Percentiles rank a stretch among this genome's conserved stretches.
These are phyloP conservation scores for Penicillium longicatenatum DNA, from an alignment of 495 filamentous ascomycete genomes.

Conservation along the genomic window DNA sequence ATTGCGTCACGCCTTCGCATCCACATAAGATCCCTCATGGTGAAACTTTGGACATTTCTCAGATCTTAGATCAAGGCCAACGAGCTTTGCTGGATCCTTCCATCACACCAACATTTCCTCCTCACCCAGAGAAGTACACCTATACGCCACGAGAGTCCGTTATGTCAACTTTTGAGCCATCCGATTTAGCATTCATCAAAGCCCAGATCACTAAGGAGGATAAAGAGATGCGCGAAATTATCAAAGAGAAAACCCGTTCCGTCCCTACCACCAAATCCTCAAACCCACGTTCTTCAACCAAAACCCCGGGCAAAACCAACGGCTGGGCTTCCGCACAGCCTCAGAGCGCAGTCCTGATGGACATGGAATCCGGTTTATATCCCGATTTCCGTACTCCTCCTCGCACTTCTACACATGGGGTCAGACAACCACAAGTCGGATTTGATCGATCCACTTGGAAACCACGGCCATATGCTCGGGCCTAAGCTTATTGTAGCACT, in stretches of 20 bases:
- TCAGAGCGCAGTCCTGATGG: slow-evolving; percentile 52
- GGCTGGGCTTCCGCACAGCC: slow-evolving; percentile 33
- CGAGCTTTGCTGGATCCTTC: slow-evolving; percentile 64
- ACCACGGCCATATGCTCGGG: slow-evolving; percentile 38
- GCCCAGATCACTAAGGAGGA: slow-evolving; percentile 83
- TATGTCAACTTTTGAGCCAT: slow-evolving; percentile 65
- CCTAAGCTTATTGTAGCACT: slow-evolving; percentile 17
- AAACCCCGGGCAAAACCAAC: slow-evolving; percentile 26
- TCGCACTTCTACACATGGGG: slow-evolving; percentile 20
- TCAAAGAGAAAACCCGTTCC: slow-evolving; percentile 54
- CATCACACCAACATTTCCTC: slow-evolving; percentile 56
- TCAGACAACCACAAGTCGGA: slow-evolving; percentile 32
- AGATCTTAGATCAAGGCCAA: slow-evolving; percentile 69
- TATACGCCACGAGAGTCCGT: slow-evolving; percentile 77
- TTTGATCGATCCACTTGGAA: slow-evolving; percentile 39
- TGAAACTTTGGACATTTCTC: slow-evolving; percentile 77
- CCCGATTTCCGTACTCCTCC: slow-evolving; percentile 35
- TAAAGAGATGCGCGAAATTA: slow-evolving; percentile 70
- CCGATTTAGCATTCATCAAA: slow-evolving; percentile 65
- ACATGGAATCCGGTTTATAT: slow-evolving; percentile 42
- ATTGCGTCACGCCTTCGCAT: slow-evolving; percentile 91
- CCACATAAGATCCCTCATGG: slow-evolving; percentile 76
- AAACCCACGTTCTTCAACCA: slow-evolving; percentile 17
- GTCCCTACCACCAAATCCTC: slow-evolving; percentile 19
- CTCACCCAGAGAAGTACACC: slow-evolving; percentile 53